These are phyloP conservation scores for Blastobotrys ciferrii DNA, from an alignment of 1,139 yeast genomes.

Conservation along the genomic window DNA sequence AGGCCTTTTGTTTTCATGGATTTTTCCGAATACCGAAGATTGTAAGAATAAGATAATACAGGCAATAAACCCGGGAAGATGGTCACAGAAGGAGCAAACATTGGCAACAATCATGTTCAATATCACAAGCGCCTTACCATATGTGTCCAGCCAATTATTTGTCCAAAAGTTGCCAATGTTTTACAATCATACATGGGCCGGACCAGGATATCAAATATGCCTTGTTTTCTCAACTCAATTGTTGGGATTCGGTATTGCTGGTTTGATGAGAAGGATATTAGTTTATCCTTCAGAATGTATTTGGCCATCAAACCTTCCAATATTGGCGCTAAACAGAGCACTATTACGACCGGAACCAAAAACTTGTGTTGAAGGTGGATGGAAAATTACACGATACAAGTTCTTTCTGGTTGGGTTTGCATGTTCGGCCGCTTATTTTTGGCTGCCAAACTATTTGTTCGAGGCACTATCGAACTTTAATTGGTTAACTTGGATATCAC, in stretches of 20 bases:
- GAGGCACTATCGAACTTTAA: conserved; percentile 52
- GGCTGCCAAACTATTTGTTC: conserved; percentile 57
- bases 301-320: conserved; percentile 57
- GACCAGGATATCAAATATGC: conserved; percentile 49
- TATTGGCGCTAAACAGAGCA: conserved; percentile 54
- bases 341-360: conserved; percentile 39
- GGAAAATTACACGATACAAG: conserved; percentile 48
- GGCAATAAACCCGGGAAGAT: conserved; percentile 58
- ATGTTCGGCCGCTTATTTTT: conserved; percentile 49
- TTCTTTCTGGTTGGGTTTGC: conserved; percentile 44
- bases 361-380: conserved; percentile 36
- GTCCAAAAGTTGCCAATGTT: conserved; percentile 41
- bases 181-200: conserved; percentile 45
- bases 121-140: conserved; percentile 18
- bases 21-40: conserved; percentile 54
- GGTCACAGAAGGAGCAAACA: conserved; percentile 71
- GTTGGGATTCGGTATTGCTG: conserved; percentile 62
- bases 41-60: conserved; percentile 39
- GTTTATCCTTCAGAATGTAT: conserved; percentile 56
- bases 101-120: conserved; percentile 48
- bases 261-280: conserved; percentile 54
- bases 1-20: conserved; percentile 40
- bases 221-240: conserved; percentile 52
- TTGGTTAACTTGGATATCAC: conserved; percentile 66
- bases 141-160: conserved; percentile 1